phyloP scores from a whole-genome alignment of 805 yeast genomes.

The Ogataea zsoltii region DNA sequence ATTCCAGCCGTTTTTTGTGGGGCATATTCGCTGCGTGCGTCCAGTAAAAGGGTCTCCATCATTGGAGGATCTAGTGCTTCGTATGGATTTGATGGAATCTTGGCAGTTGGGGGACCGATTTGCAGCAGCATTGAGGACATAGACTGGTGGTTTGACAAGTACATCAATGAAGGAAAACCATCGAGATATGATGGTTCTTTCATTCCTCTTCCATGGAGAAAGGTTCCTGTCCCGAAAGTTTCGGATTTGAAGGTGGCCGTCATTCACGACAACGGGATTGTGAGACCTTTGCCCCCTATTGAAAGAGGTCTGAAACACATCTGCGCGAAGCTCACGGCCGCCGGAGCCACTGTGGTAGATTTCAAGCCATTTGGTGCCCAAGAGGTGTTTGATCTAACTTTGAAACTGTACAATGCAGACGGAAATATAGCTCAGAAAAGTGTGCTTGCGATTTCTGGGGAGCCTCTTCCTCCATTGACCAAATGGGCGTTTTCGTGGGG shows the following conservation, averaged over 20 bases:
- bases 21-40: slow-evolving; percentile 42
- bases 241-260: slow-evolving; percentile 49
- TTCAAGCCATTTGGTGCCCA: slow-evolving; percentile 54
- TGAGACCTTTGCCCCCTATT: slow-evolving; percentile 58
- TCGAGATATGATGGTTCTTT: slow-evolving; percentile 37
- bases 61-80: slow-evolving; percentile 36
- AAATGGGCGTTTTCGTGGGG: slow-evolving; percentile 52
- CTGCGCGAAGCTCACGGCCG: slow-evolving; percentile 46
- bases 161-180: slow-evolving; percentile 48
- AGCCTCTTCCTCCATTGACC: slow-evolving; percentile 56
- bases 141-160: slow-evolving; percentile 40
- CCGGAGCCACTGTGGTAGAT: slow-evolving; percentile 48
- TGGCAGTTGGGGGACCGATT: slow-evolving; percentile 6
- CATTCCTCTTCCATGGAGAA: slow-evolving; percentile 44
- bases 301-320: slow-evolving; percentile 48
- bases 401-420: slow-evolving; percentile 53
- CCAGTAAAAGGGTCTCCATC: slow-evolving; percentile 43
- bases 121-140: slow-evolving; percentile 7
- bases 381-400: slow-evolving; percentile 54
- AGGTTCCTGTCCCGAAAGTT: slow-evolving; percentile 29
- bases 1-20: slow-evolving; percentile 60
- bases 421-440: slow-evolving; percentile 53
- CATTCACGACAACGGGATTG: slow-evolving; percentile 54
- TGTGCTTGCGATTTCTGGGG: slow-evolving; percentile 52
- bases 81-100: slow-evolving; percentile 30